Base-by-base conservation (phyloP, 2,329 filamentous ascomycete genomes). In the Colletotrichum limetticola region DNA sequence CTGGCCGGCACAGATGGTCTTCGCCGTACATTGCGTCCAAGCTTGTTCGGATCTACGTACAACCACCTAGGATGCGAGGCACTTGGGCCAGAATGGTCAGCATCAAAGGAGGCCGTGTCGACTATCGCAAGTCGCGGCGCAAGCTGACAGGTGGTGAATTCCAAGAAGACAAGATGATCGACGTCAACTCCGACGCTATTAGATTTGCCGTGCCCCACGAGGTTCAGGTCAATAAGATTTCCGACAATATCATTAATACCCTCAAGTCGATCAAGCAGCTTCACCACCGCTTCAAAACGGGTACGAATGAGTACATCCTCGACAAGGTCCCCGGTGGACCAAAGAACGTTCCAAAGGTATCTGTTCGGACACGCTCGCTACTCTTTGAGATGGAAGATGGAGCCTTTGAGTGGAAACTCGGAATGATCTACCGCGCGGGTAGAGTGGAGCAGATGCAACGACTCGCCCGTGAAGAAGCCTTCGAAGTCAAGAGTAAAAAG, bases 331-430 rank as follows among this genome's bases (percentile, higher is more conserved):
- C 97, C 0, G 95, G 98, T 82, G 92, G 89, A 0, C 95, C 97
- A 0, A 98, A 97, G 80, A 86, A 90, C 58, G 91, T 99, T 0
- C 97, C 97, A 1, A 96, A 94, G 79, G 86, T 99, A 26, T 96
- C 95, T 0, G 76, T 99, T 11, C 91, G 95, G 64, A 93, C 93
- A 67, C 93, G 94, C 77, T 94, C 93, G 5, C 87, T 99, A 28
- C 84, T 98, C 2, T 96, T 99, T 72, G 96, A 98, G 79, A 87
- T 99, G 46, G 97, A 99, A 83, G 97, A 99, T 80, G 96, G 97
- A 62, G 93, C 94, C 0, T 99, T 99, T 78, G 97, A 99, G 81
- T 99, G 95, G 94, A 98, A 98, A 80, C 86, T 99, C 11, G 95
- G 95, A 19, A 92, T 95, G 79, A 99, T 99, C 64, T 99, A 98